Conservation (phyloP, 352 stramenopile genomes). For the Phytopythium ostracodes region DNA sequence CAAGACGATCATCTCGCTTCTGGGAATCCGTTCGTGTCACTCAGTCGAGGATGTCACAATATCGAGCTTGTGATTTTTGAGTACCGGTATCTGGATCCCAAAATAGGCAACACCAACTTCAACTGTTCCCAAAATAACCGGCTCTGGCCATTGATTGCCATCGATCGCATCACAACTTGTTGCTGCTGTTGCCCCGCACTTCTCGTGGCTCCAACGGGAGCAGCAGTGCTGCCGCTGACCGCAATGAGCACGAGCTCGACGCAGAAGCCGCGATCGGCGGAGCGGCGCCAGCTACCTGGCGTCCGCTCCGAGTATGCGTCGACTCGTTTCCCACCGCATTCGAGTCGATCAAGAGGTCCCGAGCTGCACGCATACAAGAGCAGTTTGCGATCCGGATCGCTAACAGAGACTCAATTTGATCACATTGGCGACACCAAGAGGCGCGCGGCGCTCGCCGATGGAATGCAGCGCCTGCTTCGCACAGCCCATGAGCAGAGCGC, state of each 20-base stretch:
- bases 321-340: not conserved
- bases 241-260: not conserved
- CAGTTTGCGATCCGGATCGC: too few species aligned
- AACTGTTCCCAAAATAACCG: not conserved
- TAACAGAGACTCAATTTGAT: too few species aligned
- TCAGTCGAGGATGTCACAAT: not conserved
- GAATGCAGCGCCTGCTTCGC: conserved; percentile 28
- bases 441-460: conserved; percentile 28
- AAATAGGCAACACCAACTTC: not conserved
- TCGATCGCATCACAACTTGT: too few species aligned
- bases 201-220: not conserved
- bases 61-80: too few species aligned
- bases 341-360: not conserved
- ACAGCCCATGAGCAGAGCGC: conserved; percentile 32
- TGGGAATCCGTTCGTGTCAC: not conserved
- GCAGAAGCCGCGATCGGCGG: not conserved
- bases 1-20: not conserved
- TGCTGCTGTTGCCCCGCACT: too few species aligned
- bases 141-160: not conserved
- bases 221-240: not conserved
- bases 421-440: too few species aligned
- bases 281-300: not conserved
- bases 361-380: too few species aligned
- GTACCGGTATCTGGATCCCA: not conserved
- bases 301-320: too few species aligned